These are phyloP conservation scores for Microascus cirrosus DNA, from an alignment of 2,329 filamentous ascomycete species.

Conservation along the genomic window DNA sequence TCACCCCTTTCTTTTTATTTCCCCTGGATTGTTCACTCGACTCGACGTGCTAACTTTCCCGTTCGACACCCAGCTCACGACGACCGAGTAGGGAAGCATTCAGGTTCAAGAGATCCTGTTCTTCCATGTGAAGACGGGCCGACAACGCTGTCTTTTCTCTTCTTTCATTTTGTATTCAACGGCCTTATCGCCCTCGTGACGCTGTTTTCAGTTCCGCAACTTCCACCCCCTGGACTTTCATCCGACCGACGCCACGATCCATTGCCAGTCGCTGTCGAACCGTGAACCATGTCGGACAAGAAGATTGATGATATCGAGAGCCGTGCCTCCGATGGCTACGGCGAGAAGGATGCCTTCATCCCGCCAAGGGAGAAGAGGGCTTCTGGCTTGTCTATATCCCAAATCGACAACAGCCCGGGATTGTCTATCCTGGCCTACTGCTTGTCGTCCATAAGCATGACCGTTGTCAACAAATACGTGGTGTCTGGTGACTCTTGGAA, in stretches of 20 bases:
- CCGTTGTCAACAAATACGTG: slow-evolving; percentile 98
- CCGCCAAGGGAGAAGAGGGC: slow-evolving; percentile 11
- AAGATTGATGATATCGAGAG: slow-evolving; percentile 76
- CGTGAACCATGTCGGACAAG: slow-evolving; percentile 64
- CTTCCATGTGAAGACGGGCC: neutral
- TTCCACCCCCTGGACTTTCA: neutral
- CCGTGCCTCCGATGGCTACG: slow-evolving; percentile 41
- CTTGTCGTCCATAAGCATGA: slow-evolving; percentile 96
- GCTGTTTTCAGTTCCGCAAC: neutral
- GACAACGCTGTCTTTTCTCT: neutral
- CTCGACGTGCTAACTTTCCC: neutral
- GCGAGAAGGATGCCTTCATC: slow-evolving; percentile 41
- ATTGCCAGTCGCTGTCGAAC: neutral
- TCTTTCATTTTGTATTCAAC: neutral
- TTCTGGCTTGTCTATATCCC: slow-evolving; percentile 21
- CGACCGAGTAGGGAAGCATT: neutral
- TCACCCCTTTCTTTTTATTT: neutral
- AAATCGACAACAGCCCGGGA: slow-evolving; percentile 62
- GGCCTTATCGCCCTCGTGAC: neutral
- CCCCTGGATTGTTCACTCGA: neutral
- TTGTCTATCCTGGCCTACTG: slow-evolving; percentile 86
- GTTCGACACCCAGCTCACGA: neutral
- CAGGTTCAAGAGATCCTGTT: neutral
- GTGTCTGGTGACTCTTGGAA: slow-evolving; percentile 88
- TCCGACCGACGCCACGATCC: neutral